These are phyloP conservation scores for Phymatotrichopsis omnivora DNA, from an alignment of 2,329 filamentous ascomycete genomes.

Conservation along the genomic window DNA sequence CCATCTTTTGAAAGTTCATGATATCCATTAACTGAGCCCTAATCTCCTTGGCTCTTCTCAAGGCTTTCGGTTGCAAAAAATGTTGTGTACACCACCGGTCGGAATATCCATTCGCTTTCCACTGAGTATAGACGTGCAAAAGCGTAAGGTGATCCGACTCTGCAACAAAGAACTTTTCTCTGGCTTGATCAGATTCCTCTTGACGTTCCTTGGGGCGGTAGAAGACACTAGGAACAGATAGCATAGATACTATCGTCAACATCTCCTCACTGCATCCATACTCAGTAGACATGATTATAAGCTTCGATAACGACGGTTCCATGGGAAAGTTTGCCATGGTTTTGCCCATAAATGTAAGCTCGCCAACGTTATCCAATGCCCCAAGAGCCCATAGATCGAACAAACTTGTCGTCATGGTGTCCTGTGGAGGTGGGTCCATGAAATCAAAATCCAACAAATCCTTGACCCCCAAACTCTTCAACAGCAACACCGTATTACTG, in stretches of 20 bases:
- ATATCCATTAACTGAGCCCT: conserved; percentile 89
- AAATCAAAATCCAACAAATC: conserved; percentile 96
- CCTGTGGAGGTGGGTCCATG: conserved; percentile 96
- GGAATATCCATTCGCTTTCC: conserved; percentile 80
- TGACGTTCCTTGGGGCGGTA: conserved; percentile 94
- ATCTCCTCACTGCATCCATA: conserved; percentile 96
- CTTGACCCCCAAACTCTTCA: conserved; percentile 90
- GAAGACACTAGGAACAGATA: conserved; percentile 92
- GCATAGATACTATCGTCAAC: conserved; percentile 96
- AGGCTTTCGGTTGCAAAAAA: conserved; percentile 89
- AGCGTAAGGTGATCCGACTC: conserved; percentile 95
- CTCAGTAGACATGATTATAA: conserved; percentile 80
- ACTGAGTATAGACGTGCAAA: conserved; percentile 90
- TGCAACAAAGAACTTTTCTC: conserved; percentile 97
- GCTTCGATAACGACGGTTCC: conserved; percentile 90
- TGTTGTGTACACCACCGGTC: conserved; percentile 90
- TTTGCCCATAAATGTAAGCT: conserved; percentile 73
- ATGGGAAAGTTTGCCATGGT: conserved; percentile 98
- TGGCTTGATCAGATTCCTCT: conserved; percentile 87
- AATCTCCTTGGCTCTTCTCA: conserved; percentile 86
- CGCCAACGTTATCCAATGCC: conserved; percentile 84
- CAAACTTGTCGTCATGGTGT: conserved; percentile 91
- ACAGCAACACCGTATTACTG: conserved; percentile 82
- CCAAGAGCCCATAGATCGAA: conserved; percentile 97
- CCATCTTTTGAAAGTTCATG: conserved; percentile 87